phyloP scores from a whole-genome alignment of 805 yeast genomes.

The Kluyveromyces nonfermentans region DNA sequence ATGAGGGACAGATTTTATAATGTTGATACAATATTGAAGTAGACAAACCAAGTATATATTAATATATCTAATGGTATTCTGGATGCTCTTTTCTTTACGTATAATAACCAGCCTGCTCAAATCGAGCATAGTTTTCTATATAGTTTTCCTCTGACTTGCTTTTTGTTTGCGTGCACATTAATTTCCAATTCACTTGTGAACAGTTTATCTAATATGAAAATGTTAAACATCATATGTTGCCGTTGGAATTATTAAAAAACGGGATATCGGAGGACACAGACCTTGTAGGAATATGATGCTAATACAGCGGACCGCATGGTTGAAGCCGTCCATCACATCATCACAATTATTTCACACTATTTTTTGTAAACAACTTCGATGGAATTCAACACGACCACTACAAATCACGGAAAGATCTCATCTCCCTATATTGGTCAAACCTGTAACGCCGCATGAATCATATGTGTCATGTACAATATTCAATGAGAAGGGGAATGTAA shows the following conservation, averaged over 20 bases:
- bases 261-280: not conserved
- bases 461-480: slow-evolving; percentile 71
- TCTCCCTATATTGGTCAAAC: slow-evolving; percentile 23
- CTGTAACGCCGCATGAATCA: slow-evolving; percentile 37
- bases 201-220: no score
- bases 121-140: no score
- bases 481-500: slow-evolving; percentile 62
- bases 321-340: not conserved
- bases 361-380: slow-evolving; percentile 1
- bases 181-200: no score
- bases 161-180: no score
- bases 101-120: no score
- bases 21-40: no score
- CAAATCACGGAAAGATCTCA: not conserved
- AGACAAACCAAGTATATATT: no score
- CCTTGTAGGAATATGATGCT: not conserved
- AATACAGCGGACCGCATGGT: not conserved
- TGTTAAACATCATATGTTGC: not conserved
- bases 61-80: no score
- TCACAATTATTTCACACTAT: not conserved
- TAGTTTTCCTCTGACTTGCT: no score
- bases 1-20: no score
- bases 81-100: no score
- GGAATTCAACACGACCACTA: slow-evolving; percentile 1
- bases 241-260: not conserved